phyloP scores from a whole-genome alignment of 1,284 basidiomycete genomes.

The Microbotryum scabiosae region DNA sequence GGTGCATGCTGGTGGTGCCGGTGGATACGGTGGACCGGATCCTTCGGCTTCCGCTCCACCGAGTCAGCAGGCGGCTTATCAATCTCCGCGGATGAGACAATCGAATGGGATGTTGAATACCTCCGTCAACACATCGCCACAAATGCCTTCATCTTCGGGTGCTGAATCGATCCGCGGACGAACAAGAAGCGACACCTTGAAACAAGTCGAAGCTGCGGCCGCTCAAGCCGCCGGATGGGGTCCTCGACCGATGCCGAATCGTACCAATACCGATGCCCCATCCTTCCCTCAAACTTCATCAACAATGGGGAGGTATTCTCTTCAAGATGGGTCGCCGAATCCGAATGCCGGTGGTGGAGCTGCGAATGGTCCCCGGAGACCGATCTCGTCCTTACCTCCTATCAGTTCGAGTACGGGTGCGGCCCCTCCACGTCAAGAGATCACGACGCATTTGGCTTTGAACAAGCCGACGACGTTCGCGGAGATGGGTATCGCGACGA shows the following conservation, averaged over 20 bases:
- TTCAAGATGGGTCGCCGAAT: not conserved
- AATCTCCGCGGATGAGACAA: not conserved
- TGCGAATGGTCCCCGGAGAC: too few species aligned
- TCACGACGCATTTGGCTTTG: slow-evolving; percentile 2
- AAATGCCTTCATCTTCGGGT: not conserved
- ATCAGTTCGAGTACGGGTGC: slow-evolving; percentile 11
- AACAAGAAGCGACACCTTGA: slow-evolving; percentile 20
- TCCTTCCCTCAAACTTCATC: too few species aligned
- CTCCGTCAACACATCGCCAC: slow-evolving; percentile 12
- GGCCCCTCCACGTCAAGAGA: slow-evolving; percentile 7
- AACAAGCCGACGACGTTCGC: slow-evolving; percentile 56
- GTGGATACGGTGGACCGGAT: too few species aligned
- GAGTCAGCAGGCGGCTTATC: too few species aligned
- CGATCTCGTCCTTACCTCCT: not conserved
- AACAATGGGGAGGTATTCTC: slow-evolving; percentile 10
- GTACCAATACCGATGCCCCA: not conserved
- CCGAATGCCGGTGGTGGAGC: too few species aligned
- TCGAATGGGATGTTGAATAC: not conserved
- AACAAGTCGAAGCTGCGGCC: slow-evolving; percentile 31
- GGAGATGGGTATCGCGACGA: slow-evolving; percentile 60
- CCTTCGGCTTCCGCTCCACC: too few species aligned
- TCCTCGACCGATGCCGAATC: slow-evolving; percentile 16
- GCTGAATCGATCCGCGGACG: not conserved
- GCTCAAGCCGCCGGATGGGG: slow-evolving; percentile 5
- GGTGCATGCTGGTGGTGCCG: too few species aligned